These are phyloP conservation scores for Blastocystis sp. DNA, from an alignment of 352 stramenopile genomes.

Conservation along the genomic window DNA sequence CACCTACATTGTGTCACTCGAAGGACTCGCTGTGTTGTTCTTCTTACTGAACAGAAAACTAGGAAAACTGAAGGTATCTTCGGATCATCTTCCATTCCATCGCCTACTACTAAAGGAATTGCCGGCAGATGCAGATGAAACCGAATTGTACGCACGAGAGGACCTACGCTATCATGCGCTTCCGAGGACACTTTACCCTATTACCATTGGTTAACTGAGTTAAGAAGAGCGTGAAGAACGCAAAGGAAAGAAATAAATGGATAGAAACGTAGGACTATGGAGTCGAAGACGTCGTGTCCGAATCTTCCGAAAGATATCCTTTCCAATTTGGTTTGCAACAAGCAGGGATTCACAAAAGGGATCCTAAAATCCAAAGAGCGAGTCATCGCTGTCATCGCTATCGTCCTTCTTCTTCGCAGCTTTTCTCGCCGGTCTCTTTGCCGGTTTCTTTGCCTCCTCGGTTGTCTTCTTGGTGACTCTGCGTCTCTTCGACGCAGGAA, in stretches of 20 bases:
- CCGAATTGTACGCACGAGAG: neutral
- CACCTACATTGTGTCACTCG: neutral
- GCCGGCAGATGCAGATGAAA: neutral
- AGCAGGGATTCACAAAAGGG: slow-evolving; percentile 3
- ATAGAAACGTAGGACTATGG: neutral
- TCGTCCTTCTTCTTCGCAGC: neutral
- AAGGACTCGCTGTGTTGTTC: neutral
- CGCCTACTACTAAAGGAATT: neutral
- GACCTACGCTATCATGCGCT: neutral
- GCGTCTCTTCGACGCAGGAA: slow-evolving; percentile 1
- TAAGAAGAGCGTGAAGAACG: neutral
- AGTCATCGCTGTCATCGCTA: slow-evolving; percentile 9
- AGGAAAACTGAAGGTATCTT: neutral
- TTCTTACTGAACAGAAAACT: neutral
- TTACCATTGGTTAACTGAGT: neutral
- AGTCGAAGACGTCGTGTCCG: neutral
- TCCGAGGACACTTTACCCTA: too few relatives aligned
- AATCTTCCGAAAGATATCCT: neutral
- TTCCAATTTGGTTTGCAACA: neutral
- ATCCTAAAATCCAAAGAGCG: slow-evolving; percentile 41
- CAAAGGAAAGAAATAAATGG: slow-evolving; percentile 23
- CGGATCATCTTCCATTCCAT: neutral
- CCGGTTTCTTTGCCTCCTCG: neutral
- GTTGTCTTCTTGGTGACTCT: neutral
- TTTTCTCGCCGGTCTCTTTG: too few relatives aligned